Conservation (phyloP, 1,284 basidiomycete species). For the Malassezia yamatoensis region DNA sequence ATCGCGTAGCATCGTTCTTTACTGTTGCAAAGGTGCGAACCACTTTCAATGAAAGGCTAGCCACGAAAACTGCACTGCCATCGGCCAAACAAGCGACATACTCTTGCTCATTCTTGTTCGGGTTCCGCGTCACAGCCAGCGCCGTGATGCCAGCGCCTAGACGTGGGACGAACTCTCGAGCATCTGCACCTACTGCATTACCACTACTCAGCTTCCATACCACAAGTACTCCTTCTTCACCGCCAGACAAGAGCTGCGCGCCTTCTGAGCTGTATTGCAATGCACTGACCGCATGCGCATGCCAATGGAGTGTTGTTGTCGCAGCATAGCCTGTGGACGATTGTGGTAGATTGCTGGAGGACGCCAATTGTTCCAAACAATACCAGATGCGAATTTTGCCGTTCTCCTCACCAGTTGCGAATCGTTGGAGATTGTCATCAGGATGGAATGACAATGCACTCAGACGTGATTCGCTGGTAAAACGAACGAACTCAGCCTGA, state of each 20-base stretch:
- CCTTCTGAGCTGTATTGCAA: slow-evolving; percentile 82
- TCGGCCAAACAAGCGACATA: slow-evolving; percentile 75
- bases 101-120: slow-evolving; percentile 59
- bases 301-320: slow-evolving; percentile 87
- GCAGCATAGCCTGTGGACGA: slow-evolving; percentile 50
- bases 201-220: slow-evolving; percentile 64
- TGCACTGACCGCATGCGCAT: slow-evolving; percentile 85
- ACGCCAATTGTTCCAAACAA: slow-evolving; percentile 54
- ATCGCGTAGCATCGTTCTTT: slow-evolving; percentile 53
- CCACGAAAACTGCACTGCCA: slow-evolving; percentile 70
- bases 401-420: slow-evolving; percentile 80
- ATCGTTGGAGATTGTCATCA: slow-evolving; percentile 62
- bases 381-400: slow-evolving; percentile 87
- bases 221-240: slow-evolving; percentile 88
- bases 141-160: slow-evolving; percentile 69
- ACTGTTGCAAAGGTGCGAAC: slow-evolving; percentile 68
- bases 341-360: slow-evolving; percentile 6
- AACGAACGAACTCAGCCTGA: slow-evolving; percentile 61
- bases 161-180: slow-evolving; percentile 65
- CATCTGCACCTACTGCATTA: slow-evolving; percentile 20
- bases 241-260: slow-evolving; percentile 83
- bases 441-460: slow-evolving; percentile 84
- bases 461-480: slow-evolving; percentile 56
- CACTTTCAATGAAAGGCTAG: slow-evolving; percentile 61
- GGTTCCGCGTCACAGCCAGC: slow-evolving; percentile 56